These are phyloP conservation scores for Alloteropsis semialata DNA, from an alignment of 176 grass and related monocot species.

Conservation along the genomic window DNA sequence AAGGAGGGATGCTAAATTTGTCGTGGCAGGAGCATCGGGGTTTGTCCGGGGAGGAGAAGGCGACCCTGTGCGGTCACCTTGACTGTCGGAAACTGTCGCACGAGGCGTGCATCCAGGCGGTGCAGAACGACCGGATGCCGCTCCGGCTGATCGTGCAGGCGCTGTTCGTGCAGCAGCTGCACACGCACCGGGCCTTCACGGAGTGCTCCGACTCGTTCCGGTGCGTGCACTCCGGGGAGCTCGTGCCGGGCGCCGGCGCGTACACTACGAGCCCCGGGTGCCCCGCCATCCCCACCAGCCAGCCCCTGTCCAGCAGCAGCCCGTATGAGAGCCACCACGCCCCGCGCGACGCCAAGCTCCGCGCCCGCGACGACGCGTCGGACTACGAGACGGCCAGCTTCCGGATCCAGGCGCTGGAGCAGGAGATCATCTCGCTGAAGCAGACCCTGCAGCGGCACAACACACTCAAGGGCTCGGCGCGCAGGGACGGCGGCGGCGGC, in stretches of 20 bases:
- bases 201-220: conserved; percentile 88
- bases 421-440: conserved; percentile 79
- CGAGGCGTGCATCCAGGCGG: conserved; percentile 72
- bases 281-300: conserved; percentile 43
- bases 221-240: conserved; percentile 47
- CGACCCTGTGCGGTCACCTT: conserved; percentile 53
- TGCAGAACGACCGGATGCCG: conserved; percentile 92
- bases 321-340: conserved; percentile 30
- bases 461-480: conserved; percentile 29
- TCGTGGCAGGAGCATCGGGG: conserved; percentile 49
- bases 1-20: not conserved
- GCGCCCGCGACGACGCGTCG: conserved; percentile 25
- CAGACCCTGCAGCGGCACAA: conserved; percentile 63
- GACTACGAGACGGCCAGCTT: conserved; percentile 80
- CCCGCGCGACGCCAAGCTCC: conserved; percentile 30
- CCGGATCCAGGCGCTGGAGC: conserved; percentile 80
- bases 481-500: not conserved
- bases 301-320: conserved; percentile 43
- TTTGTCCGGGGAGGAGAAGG: conserved; percentile 59
- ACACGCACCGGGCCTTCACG: conserved; percentile 75
- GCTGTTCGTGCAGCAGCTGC: conserved; percentile 86
- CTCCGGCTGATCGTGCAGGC: conserved; percentile 91
- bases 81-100: conserved; percentile 84
- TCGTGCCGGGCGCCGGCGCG: conserved; percentile 32
- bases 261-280: conserved; percentile 59